Evolutionary conservation across 2,329 filamentous ascomycete genomes (phyloP), one percentile per base, ranked within the genome.

Genomic region (Rhynchosporium agropyri): DNA sequence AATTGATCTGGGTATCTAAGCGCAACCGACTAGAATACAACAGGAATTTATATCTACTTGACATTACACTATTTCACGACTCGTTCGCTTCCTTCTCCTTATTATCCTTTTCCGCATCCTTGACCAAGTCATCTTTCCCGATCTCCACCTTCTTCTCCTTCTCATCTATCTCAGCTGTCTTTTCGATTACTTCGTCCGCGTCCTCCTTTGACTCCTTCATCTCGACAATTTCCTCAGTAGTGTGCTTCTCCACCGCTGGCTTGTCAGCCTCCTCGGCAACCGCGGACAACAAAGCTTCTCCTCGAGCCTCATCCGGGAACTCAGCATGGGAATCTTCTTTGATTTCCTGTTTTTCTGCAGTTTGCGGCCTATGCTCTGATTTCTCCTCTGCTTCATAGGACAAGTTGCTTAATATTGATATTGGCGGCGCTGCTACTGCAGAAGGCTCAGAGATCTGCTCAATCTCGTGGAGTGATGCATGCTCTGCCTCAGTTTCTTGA

Each of bases 281-380:
- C n/a, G 53, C 26, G 4, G 45, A 36, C 5, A 43, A 7, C 9
- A 48, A n/a, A 33, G 54, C 60, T 10, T 58, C 60, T 8, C 40
- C 54, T 13, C 33, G 40, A 45, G 36, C 48, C 48, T 54, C 51
- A 54, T 54, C 51, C 6, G 36, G 28, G 8, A 20, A 40, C 33
- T 57, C 48, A 26, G 15, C 15, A 20, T 13, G 31, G 9, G 58
- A 28, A 7, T 46, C 42, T 3, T 51, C 40, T 29, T 51, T 33
- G 9, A 38, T 33, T n/a, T 58, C 49, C 12, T 56, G 38, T 48
- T 50, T 13, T 4, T 53, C 53, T 50, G 31, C n/a, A 15, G 15
- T 57, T 33, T 58, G 53, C 67, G 10, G 70, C 66, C 51, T 73
- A 73, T 66, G 60, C 33, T 70, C 70, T 13, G 69, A 63, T 53